These are phyloP conservation scores for Wickerhamiella occidentalis DNA, from an alignment of 805 yeast genomes.

Conservation along the genomic window DNA sequence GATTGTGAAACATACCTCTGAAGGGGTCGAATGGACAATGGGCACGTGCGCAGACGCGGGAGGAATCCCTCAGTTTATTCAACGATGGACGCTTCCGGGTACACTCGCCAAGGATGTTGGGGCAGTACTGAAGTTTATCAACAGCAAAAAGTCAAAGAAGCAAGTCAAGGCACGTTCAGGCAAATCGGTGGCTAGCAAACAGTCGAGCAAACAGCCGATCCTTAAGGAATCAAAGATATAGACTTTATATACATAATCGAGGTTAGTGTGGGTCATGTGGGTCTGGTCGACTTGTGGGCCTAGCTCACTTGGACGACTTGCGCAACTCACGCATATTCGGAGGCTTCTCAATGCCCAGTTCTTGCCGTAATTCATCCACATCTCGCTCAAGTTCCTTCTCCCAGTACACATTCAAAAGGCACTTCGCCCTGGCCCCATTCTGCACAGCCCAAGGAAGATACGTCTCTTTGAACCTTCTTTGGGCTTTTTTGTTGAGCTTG, in stretches of 20 bases:
- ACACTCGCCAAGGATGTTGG: constrained; percentile 31
- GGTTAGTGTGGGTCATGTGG: too few relatives aligned
- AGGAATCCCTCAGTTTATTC: constrained; percentile 32
- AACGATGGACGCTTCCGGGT: constrained; percentile 25
- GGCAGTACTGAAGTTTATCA: constrained; percentile 23
- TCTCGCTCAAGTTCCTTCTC: constrained; percentile 66
- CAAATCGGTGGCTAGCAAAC: too few relatives aligned
- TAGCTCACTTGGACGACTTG: too few relatives aligned
- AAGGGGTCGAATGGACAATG: constrained; percentile 30
- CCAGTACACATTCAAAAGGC: constrained; percentile 85
- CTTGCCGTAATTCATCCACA: constrained; percentile 55
- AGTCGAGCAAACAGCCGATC: too few relatives aligned
- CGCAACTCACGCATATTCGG: constrained; percentile 65
- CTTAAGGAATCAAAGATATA: too few relatives aligned
- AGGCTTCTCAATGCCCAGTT: constrained; percentile 64
- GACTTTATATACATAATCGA: background rate
- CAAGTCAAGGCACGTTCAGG: too few relatives aligned
- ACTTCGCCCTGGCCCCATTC: constrained; percentile 60
- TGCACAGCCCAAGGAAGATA: constrained; percentile 82
- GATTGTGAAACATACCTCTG: constrained; percentile 20
- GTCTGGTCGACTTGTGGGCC: too few relatives aligned
- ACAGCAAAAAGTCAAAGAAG: constrained; percentile 15
- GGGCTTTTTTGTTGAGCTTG: constrained; percentile 52
- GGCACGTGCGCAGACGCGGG: constrained; percentile 32
- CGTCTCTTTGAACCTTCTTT: constrained; percentile 42